Base-by-base conservation (phyloP, 2,329 filamentous ascomycete species). In the Epichloe bromicola region DNA sequence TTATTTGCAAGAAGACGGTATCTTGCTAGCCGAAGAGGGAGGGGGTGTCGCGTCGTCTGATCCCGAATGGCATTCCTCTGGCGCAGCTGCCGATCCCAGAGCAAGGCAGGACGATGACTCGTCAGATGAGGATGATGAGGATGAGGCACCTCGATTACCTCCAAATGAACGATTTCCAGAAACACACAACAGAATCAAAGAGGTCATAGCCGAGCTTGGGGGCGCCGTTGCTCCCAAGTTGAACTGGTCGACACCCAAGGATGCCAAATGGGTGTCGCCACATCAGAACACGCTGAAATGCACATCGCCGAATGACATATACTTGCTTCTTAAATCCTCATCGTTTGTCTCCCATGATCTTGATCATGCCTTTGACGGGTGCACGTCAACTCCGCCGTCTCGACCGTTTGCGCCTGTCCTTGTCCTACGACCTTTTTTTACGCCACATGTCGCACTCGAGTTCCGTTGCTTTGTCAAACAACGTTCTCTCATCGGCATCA, bases 241-340 rank as follows among this genome's bases (percentile, higher is more conserved):
- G 45, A 97, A 97, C 71, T 98, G 93, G 93, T 96, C 90, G 5
- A 84, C 89, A 4, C 93, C 93, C 4, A 95, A 96, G 66, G 93
- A 98, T 64, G 93, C 93, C 8, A 88, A 86, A 20, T 96, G 89
- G 85, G 96, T 98, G 67, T 81, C 78, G 68, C 83, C 68, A 69
- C 65, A 91, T 75, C 68, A 83, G 60, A 98, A 98, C 67, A 94
- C 87, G 45, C 85, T 96, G 70, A 88, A 95, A 66, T 98, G 93
- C 68, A 83, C 82, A 4, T 82, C 81, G 1, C 81, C 93, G 3
- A 94, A 93, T 64, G 93, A 98, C 61, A 80, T 98, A 43, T 98
- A 97, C 63, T 76, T 97, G 15, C 77, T 98, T 1, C 76, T 98
- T 14, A 98, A 98, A 70, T 90, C 86, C 61, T 95, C 89, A 26